Base-by-base conservation (phyloP, 352 stramenopile genomes). In the Phytophthora vignae region DNA sequence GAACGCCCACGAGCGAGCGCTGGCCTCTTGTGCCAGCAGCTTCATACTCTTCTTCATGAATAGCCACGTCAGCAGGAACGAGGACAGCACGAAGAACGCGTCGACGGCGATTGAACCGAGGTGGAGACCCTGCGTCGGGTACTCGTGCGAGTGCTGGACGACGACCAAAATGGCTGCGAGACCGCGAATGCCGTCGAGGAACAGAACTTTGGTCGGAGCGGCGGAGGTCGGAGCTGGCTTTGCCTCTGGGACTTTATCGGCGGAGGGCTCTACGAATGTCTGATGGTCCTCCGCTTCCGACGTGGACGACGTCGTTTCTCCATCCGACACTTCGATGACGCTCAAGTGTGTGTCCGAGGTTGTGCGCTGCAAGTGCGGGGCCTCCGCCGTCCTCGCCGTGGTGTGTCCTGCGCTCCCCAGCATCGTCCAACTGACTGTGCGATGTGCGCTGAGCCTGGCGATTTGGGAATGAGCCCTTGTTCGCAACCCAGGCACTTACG, bases 51-150 rank as follows among this genome's bases (percentile, higher is more conserved):
- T 76, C n/a, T n/a, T n/a, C n/a, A n/a, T n/a, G n/a, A n/a, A n/a
- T n/a, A n/a, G n/a, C n/a, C n/a, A n/a, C n/a, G 68, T 75, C 27
- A 75, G 15, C 10, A 75, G 54, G 42, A 72, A 72, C 17, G 55
- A 42, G 10, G 78, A 86, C 31, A 86, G 58, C 52, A 86, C 79
- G 52, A 86, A 84, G 59, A 86, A 84, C 8, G 54, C 49, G 22
- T 86, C 79, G 25, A 86, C 79, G 19, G 65, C 74, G 1, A 73
- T 38, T 19, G 67, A 67, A 3, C 76, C 79, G 8, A 82, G 54
- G 48, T 74, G 60, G 22, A 70, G 40, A 7, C 50, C 56, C 9
- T 60, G 25, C 14, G 57, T 67, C 6, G 50, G 48, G 5, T 66
- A 46, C 53, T 79, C 62, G 25, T 73, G 55, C 2, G 69, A 74